A percentile compares a stretch with the other conserved stretches of the same genome.
These are phyloP conservation scores for Lepidium africanum DNA, from an alignment of 345 rosid species.

Conservation along the genomic window DNA sequence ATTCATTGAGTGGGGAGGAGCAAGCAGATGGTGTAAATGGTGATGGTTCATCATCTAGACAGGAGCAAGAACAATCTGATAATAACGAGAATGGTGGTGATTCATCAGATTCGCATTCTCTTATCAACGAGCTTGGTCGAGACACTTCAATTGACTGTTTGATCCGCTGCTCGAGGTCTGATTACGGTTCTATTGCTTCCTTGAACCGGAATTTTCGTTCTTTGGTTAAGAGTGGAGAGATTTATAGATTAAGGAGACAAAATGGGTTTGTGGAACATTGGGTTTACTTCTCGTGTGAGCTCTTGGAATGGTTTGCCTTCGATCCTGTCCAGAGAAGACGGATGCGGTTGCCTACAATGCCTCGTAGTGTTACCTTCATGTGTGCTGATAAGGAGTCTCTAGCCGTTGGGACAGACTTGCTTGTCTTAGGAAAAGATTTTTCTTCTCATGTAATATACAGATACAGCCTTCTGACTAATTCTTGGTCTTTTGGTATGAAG, in stretches of 20 bases:
- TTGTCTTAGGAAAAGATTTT: conserved; percentile 62
- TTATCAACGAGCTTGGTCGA: conserved; percentile 63
- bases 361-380: conserved; percentile 61
- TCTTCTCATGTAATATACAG: conserved; percentile 64
- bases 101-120: conserved; percentile 48
- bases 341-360: conserved; percentile 83
- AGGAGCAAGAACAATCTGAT: conserved; percentile 21
- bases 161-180: conserved; percentile 74
- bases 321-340: conserved; percentile 66
- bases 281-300: conserved; percentile 83
- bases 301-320: conserved; percentile 86
- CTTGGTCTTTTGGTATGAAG: conserved; percentile 72
- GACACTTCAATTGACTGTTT: conserved; percentile 73
- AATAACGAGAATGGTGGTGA: conserved; percentile 34
- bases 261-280: conserved; percentile 66
- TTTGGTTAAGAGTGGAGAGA: conserved; percentile 61
- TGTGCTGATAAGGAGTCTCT: conserved; percentile 79
- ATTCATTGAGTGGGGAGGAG: conserved; percentile 13
- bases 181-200: conserved; percentile 67
- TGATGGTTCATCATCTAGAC: not conserved
- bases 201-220: conserved; percentile 58
- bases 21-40: not conserved
- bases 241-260: conserved; percentile 54
- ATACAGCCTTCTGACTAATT: conserved; percentile 70
- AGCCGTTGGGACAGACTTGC: conserved; percentile 93